phyloP scores from a whole-genome alignment of 257 asterid species.

The Solanum appendiculatum region DNA sequence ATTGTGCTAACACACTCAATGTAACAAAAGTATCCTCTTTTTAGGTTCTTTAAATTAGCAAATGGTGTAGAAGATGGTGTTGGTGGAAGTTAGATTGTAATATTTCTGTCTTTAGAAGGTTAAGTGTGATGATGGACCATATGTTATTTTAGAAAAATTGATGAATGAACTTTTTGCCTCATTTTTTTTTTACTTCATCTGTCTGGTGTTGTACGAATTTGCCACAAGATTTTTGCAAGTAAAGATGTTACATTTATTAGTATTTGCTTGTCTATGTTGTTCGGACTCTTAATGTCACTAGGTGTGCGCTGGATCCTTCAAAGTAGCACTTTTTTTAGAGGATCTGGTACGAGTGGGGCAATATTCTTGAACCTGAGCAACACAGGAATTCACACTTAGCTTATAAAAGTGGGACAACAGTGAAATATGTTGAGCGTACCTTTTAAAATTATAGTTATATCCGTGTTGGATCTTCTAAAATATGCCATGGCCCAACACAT shows the following conservation, averaged over 20 bases:
- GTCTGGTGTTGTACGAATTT: neutral
- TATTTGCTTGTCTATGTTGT: neutral
- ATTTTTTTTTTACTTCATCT: neutral
- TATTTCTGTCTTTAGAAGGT: constrained; percentile 11
- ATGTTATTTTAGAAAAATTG: constrained; percentile 14
- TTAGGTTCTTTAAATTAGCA: constrained; percentile 21
- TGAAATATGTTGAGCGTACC: neutral
- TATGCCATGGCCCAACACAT: no score
- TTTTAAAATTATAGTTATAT: neutral
- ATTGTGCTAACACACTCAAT: constrained; percentile 41
- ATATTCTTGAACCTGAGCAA: neutral
- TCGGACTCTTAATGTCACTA: neutral
- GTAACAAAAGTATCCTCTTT: constrained; percentile 24
- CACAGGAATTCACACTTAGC: neutral
- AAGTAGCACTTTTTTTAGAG: neutral
- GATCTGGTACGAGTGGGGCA: neutral
- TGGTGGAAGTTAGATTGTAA: constrained; percentile 3
- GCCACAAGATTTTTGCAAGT: neutral
- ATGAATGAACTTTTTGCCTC: constrained; percentile 16
- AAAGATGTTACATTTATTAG: neutral
- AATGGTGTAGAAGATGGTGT: constrained; percentile 8
- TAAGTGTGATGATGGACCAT: constrained; percentile 4
- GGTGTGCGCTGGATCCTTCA: neutral
- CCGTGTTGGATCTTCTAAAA: neutral
- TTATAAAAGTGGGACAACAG: neutral